Evolutionary conservation across 768 basidiomycete species (phyloP), one percentile per base, ranked within the genome.

Genomic region (Lyophyllum shimeji): DNA sequence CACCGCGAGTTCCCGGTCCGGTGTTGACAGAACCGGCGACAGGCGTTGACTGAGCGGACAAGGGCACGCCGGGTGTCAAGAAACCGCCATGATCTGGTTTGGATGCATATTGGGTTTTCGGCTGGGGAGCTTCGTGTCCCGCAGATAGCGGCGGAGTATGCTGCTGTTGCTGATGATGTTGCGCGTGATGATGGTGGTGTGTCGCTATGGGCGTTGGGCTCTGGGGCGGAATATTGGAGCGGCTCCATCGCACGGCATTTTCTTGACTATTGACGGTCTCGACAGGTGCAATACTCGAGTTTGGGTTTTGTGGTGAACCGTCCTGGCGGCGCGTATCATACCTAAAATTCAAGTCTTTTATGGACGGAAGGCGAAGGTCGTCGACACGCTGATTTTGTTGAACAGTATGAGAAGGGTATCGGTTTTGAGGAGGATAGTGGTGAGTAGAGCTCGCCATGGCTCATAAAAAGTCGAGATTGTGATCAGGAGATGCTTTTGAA

Each of bases 331-430:
- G 67, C 1, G 66, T 64, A 52, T 37, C 34, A 37, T 79, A 82
- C 53, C 67, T 66, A 60, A 90, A 88, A 67, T 87, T 85, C 66
- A 90, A 78, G 65, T 87, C 86, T 73, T 83, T 89, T 67, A 90
- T 78, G 18, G 87, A 87, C 0, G 88, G 88, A 4, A 89, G 79
- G 37, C 85, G 84, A 62, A 83, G 49, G 9, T 53, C 50, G 12
- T 61, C 73, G 56, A 71, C 76, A 64, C 77, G 71, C 51, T 74
- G 69, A 59, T 70, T 74, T 33, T 73, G 63, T 7, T 73, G 72
- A 18, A 71, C 71, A 27, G 68, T 65, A 3, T 70, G 64, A 3
- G 70, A 64, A 34, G 75, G 64, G 60, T 75, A 76, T 63, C 71
- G 69, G 59, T 76, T 62, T 59, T 76, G 74, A n/a, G 71, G 63